phyloP scores from a whole-genome alignment of 1,284 basidiomycete species.

The Rhodotorula sp. region DNA sequence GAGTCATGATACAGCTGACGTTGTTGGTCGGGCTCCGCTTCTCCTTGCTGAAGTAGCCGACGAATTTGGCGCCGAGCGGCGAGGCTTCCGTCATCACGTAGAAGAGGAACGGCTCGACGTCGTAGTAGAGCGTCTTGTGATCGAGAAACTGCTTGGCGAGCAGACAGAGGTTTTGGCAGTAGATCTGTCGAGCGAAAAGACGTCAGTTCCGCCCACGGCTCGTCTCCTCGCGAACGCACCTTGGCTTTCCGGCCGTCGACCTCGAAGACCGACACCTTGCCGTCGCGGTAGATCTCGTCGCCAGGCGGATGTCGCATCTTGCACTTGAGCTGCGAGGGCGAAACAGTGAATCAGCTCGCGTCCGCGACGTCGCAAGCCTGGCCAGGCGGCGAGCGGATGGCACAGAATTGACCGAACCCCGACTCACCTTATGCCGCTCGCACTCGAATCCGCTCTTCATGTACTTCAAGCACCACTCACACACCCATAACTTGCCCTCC shows the following conservation, averaged over 20 bases:
- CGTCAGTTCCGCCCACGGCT: neutral
- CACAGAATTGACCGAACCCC: neutral
- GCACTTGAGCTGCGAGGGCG: constrained; percentile 75
- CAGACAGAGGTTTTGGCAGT: constrained; percentile 98
- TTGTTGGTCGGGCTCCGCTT: constrained; percentile 95
- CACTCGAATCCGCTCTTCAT: constrained; percentile 94
- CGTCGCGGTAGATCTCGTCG: constrained; percentile 96
- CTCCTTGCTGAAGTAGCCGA: constrained; percentile 99
- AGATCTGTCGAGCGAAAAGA: constrained; percentile 61
- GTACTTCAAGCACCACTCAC: constrained; percentile 97
- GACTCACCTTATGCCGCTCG: constrained; percentile 74
- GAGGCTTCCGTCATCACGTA: constrained; percentile 92
- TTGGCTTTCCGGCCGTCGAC: constrained; percentile 98
- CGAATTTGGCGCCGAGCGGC: constrained; percentile 85
- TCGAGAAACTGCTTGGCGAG: constrained; percentile 99
- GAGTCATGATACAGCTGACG: constrained; percentile 98
- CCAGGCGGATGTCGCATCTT: constrained; percentile 92
- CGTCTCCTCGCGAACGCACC: constrained; percentile 50
- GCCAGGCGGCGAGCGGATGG: neutral
- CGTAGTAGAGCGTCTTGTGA: constrained; percentile 99
- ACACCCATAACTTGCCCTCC: constrained; percentile 91
- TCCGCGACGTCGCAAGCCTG: neutral
- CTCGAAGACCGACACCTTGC: constrained; percentile 86
- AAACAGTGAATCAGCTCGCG: constrained; percentile 1
- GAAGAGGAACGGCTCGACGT: constrained; percentile 98